Evolutionary conservation across 2,329 filamentous ascomycete genomes (phyloP), one percentile per base, ranked within the genome.

Genomic region (Rosellinia necatrix): DNA sequence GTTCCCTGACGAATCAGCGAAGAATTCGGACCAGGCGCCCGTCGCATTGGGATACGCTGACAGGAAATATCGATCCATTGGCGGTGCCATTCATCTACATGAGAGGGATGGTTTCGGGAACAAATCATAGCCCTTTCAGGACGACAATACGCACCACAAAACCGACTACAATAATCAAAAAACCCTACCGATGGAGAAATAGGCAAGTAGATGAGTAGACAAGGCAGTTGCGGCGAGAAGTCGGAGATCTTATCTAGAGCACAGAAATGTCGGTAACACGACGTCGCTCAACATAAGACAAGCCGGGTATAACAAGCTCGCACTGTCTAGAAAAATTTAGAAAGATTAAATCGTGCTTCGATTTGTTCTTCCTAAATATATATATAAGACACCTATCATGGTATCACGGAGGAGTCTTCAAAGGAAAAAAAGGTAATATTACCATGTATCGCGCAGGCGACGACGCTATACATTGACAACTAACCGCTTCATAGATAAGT

Each of bases 1-100:
- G 17, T 25, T 38, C 8, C 47, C 48, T 9, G 49, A 22, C 7
- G 9, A 52, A n/a, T 34, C 10, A 5, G 15, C 49, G 19, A 22
- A 49, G 15, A 21, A 24, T 8, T 15, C 15, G 7, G 24, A 44
- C 12, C 15, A 10, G 4, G 27, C 22, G 12, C 22, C 30, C 4
- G 25, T 60, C 29, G 58, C 58, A 9, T 43, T 60, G 21, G 51
- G 58, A 12, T 60, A 60, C 13, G 58, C 58, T 17, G 34, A 58
- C 13, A 55, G 58, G 19, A 60, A 52, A 15, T 60, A 60, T n/a
- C 47, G 58, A 21, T 40, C 43, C 1, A 6, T 44, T 10, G 55
- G 55, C 4, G 19, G 10, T 12, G 27, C 41, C 15, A 56, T 60
- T 47, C 21, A 58, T n/a, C 34, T 13, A 8, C 9, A 32, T 37